phyloP scores from a whole-genome alignment of 176 grass and related monocot genomes.

The Aegilops longissima region DNA sequence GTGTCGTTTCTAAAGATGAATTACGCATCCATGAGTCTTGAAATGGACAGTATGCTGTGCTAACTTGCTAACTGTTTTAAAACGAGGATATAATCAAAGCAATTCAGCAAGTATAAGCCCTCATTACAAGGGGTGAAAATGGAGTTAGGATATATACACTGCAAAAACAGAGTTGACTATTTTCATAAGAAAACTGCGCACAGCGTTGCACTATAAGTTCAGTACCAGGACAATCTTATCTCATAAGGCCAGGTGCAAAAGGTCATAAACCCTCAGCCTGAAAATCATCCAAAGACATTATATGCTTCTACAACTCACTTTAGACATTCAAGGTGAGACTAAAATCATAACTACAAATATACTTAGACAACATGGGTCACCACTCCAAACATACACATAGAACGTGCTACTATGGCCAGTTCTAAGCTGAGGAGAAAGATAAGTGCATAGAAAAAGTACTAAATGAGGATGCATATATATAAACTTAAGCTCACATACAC shows the following conservation, averaged over 20 bases:
- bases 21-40: not conserved
- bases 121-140: not conserved
- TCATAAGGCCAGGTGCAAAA: not conserved
- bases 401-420: not conserved
- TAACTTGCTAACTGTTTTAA: not conserved
- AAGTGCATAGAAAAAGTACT: not conserved
- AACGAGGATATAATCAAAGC: conserved; percentile 1
- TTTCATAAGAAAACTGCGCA: not conserved
- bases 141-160: not conserved
- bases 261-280: not conserved
- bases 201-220: not conserved
- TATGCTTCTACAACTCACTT: not conserved
- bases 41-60: not conserved
- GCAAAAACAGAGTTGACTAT: not conserved
- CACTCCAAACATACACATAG: not conserved
- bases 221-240: not conserved
- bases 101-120: not conserved
- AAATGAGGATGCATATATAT: conserved; percentile 1
- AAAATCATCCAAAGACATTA: not conserved
- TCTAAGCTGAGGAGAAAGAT: not conserved
- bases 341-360: not conserved
- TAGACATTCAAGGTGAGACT: not conserved
- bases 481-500: not conserved
- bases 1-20: conserved; percentile 1
- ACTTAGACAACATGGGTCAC: not conserved